phyloP scores from a whole-genome alignment of 768 basidiomycete species.

The Mrakia blollopis region DNA sequence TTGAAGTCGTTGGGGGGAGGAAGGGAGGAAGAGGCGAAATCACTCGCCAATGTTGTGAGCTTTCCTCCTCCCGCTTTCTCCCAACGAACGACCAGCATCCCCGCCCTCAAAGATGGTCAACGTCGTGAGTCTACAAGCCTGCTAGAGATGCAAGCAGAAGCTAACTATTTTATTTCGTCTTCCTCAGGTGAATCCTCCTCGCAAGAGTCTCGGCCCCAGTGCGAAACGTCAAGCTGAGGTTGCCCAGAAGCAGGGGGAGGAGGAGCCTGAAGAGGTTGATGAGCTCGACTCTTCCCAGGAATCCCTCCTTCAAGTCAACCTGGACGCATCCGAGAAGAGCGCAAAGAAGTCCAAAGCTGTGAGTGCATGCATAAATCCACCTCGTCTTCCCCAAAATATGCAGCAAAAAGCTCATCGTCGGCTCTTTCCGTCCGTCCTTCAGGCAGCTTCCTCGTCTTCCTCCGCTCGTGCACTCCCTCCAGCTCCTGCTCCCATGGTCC shows the following conservation, averaged over 20 bases:
- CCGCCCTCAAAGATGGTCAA: not conserved
- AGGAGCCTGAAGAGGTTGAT: not conserved
- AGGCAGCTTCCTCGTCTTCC: not conserved
- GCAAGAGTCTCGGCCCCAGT: not conserved
- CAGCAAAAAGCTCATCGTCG: not conserved
- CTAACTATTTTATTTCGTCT: not conserved
- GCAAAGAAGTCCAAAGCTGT: not conserved
- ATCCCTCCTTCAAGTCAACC: not conserved
- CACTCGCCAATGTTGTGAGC: not conserved
- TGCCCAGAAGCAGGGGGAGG: no score
- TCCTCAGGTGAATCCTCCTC: slow-evolving; percentile 9
- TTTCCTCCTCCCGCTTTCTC: not conserved
- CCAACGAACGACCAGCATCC: not conserved
- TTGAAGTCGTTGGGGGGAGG: not conserved
- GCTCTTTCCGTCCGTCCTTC: not conserved
- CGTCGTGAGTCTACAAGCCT: not conserved
- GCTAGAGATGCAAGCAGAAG: not conserved
- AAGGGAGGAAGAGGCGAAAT: no score
- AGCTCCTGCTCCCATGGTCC: not conserved
- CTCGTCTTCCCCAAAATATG: not conserved
- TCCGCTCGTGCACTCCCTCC: not conserved
- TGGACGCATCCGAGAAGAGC: not conserved
- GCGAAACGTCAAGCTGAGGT: not conserved
- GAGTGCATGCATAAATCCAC: not conserved
- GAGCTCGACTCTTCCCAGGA: slow-evolving; percentile 1